Evolutionary conservation across 2,329 filamentous ascomycete genomes (phyloP), one percentile per base, ranked within the genome.

Genomic region (Phyllosticta paracitricarpa): DNA sequence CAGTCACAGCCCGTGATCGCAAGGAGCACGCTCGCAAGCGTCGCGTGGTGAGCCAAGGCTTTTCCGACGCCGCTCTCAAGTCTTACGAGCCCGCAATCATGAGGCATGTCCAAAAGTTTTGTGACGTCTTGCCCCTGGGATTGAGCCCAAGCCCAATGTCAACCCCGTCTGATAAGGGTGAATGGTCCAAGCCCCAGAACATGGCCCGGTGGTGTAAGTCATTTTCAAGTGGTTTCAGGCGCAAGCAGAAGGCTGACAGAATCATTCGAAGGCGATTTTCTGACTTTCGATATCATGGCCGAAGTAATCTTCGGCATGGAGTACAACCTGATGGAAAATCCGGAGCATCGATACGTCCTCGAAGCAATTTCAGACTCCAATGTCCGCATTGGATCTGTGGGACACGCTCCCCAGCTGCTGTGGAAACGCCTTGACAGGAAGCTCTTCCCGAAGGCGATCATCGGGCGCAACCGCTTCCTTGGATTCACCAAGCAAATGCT

Each of bases 201-300:
- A 76, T 80, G 64, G 74, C 75, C 8, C 68, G 75, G 58, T 77
- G 75, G 71, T 71, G 72, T 68, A 69, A 48, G 40, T n/a, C 6
- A 5, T n/a, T 17, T n/a, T 17, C 14, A 30, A 30, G 17, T 7
- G 6, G 7, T 48, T 7, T 6, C 7, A 4, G 6, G 14, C 40
- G 6, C 40, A n/a, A 48, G 14, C 3, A n/a, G 17, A 17, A 48
- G 5, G 40, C 40, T 48, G n/a, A 48, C 9, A 30, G 2, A 1
- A 8, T 14, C n/a, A n/a, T 7, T n/a, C 17, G n/a, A n/a, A 48
- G 40, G 52, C 51, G 59, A 76, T 63, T 79, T 75, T 70, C 67
- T 81, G 35, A 75, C 77, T 12, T 78, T 81, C 64, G 80, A 82
- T 61, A 76, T 82, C 62, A 81, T 82, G 75, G 78, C 77, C 12